Evolutionary conservation across 768 basidiomycete species (phyloP).

Genomic region (Naematelia aurantialba): DNA sequence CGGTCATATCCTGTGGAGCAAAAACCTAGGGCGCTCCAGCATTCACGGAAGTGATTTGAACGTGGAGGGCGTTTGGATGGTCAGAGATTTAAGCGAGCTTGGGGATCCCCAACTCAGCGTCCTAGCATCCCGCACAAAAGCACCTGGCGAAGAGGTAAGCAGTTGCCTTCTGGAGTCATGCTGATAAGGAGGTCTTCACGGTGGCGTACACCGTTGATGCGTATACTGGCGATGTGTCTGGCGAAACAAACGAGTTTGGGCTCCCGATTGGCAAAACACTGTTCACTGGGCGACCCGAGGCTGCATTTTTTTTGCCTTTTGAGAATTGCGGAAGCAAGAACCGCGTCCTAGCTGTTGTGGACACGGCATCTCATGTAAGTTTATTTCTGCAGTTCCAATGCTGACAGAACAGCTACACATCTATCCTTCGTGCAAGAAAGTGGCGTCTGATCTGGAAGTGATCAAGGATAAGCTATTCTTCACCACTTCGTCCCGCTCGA

Average conservation of each 20-base stretch:
- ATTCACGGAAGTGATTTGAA: constrained; percentile 49
- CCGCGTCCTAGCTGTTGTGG: constrained; percentile 41
- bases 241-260: constrained; percentile 16
- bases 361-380: constrained; percentile 25
- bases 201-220: constrained; percentile 47
- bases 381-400: background rate
- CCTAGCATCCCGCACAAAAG: constrained; percentile 24
- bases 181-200: constrained; percentile 21
- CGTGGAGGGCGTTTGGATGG: constrained; percentile 40
- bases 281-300: constrained; percentile 25
- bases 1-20: constrained; percentile 75
- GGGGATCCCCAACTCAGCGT: constrained; percentile 34
- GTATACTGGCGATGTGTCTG: constrained; percentile 36
- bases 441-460: constrained; percentile 27
- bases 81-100: constrained; percentile 32
- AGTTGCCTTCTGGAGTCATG: background rate
- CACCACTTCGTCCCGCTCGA: constrained; percentile 8
- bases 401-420: constrained; percentile 34
- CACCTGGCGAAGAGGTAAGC: constrained; percentile 21
- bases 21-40: constrained; percentile 70
- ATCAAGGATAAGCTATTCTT: constrained; percentile 35
- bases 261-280: constrained; percentile 35
- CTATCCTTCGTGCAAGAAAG: constrained; percentile 48
- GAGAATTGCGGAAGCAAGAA: constrained; percentile 42
- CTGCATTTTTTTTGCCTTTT: constrained; percentile 39